Evolutionary conservation across 1,139 yeast species (phyloP).

Genomic region (Pichia cactophila): DNA sequence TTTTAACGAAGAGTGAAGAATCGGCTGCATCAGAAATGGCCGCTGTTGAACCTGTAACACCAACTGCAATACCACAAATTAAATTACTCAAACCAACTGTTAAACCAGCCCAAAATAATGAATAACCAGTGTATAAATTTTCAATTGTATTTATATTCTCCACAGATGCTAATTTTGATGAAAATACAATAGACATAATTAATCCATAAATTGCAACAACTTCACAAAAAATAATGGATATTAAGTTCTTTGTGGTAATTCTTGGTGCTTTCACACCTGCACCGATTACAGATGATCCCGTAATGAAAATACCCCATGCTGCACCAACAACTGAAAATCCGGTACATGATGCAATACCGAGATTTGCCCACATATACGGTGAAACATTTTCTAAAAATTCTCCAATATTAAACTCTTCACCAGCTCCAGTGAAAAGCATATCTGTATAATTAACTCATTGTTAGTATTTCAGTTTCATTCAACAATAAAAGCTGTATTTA

Average conservation of each 20-base stretch:
- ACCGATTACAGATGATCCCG: slow-evolving; percentile 91
- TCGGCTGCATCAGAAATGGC: slow-evolving; percentile 98
- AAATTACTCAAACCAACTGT: slow-evolving; percentile 92
- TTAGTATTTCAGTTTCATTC: background rate
- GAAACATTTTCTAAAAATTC: slow-evolving; percentile 77
- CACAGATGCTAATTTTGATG: slow-evolving; percentile 76
- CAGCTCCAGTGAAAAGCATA: slow-evolving; percentile 86
- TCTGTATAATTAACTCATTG: slow-evolving; percentile 28
- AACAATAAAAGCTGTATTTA: too few relatives aligned
- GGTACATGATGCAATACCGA: slow-evolving; percentile 89
- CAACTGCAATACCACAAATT: slow-evolving; percentile 96
- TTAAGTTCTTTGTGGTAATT: slow-evolving; percentile 93
- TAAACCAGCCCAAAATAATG: slow-evolving; percentile 96
- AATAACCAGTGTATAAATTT: slow-evolving; percentile 86
- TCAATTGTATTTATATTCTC: slow-evolving; percentile 67
- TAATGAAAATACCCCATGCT: slow-evolving; percentile 98
- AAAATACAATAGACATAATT: slow-evolving; percentile 95
- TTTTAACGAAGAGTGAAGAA: slow-evolving; percentile 88
- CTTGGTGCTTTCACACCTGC: slow-evolving; percentile 98
- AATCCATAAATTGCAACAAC: slow-evolving; percentile 98
- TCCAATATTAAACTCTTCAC: slow-evolving; percentile 86
- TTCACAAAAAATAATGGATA: slow-evolving; percentile 96
- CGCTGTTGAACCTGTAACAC: slow-evolving; percentile 96
- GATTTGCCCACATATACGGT: slow-evolving; percentile 94
- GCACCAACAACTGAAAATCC: slow-evolving; percentile 96